Base-by-base conservation (phyloP, 2,329 filamentous ascomycete genomes). In the Furcasterigmium furcatum region DNA sequence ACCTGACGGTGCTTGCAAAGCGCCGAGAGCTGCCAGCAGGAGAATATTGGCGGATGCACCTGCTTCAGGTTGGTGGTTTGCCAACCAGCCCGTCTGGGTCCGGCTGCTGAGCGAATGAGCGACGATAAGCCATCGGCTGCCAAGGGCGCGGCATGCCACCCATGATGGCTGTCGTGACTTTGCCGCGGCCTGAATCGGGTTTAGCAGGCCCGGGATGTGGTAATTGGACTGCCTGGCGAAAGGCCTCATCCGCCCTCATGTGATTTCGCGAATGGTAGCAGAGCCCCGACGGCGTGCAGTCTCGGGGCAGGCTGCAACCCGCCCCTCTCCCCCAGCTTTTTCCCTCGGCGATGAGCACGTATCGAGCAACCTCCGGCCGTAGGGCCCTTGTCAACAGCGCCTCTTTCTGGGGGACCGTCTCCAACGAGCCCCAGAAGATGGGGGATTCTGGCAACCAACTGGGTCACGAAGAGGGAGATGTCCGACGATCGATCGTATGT, bases 31-130 rank as follows among this genome's bases (percentile, higher is more conserved):
- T 16, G 30, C 9, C 30, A 8, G 12, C 30, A 16, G 8, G 30
- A 34, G 30, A n/a, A n/a, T n/a, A n/a, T n/a, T n/a, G n/a, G n/a
- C n/a, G n/a, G n/a, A n/a, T n/a, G n/a, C n/a, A n/a, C n/a, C n/a
- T n/a, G n/a, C n/a, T n/a, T n/a, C n/a, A n/a, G n/a, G n/a, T n/a
- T n/a, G n/a, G n/a, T n/a, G n/a, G n/a, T n/a, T n/a, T n/a, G n/a
- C n/a, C n/a, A n/a, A n/a, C n/a, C n/a, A n/a, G n/a, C n/a, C n/a
- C n/a, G n/a, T n/a, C n/a, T n/a, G n/a, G n/a, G 12, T n/a, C 8
- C 24, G 16, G 12, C 13, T 45, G 18, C 55, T 53, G 38, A 58
- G 62, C 61, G 40, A 42, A 42, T 42, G 40, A 42, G 40, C 24
- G 27, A n/a, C 12, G 20, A 25, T 10, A n/a, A 18, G 34, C 29